A percentile compares a stretch with the other conserved stretches of the same genome.
Conservation (phyloP, 441 rosid species). For the Gossypium laxum region DNA sequence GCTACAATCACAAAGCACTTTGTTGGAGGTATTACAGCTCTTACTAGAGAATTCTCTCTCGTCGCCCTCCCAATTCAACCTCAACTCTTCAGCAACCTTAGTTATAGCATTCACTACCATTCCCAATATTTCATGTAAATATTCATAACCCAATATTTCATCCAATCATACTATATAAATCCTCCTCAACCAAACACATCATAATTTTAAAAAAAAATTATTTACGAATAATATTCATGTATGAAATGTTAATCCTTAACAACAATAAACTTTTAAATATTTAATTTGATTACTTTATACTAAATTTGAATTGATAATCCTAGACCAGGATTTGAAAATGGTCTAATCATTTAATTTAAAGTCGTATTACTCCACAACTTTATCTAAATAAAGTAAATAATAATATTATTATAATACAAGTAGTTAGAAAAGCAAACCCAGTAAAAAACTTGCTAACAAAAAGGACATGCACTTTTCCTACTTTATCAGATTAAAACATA, state of each 20-base stretch:
- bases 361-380: not conserved
- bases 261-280: too few species aligned
- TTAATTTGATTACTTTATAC: not conserved
- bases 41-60: not conserved
- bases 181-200: too few species aligned
- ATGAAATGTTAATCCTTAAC: too few species aligned
- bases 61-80: constrained; percentile 8
- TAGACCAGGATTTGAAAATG: not conserved
- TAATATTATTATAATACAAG: not conserved
- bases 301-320: not conserved
- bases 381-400: not conserved
- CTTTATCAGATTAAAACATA: not conserved
- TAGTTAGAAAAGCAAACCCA: not conserved
- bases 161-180: too few species aligned
- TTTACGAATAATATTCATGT: too few species aligned
- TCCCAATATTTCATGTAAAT: not conserved
- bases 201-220: too few species aligned
- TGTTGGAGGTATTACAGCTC: not conserved
- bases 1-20: not conserved
- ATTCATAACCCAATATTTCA: too few species aligned
- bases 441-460: not conserved
- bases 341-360: not conserved
- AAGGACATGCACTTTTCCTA: too few species aligned
- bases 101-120: not conserved
- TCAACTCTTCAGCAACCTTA: not conserved